A percentile compares a stretch with the other conserved stretches of the same genome.
phyloP scores from a whole-genome alignment of 331 rosid species.

The Cydonia oblonga region DNA sequence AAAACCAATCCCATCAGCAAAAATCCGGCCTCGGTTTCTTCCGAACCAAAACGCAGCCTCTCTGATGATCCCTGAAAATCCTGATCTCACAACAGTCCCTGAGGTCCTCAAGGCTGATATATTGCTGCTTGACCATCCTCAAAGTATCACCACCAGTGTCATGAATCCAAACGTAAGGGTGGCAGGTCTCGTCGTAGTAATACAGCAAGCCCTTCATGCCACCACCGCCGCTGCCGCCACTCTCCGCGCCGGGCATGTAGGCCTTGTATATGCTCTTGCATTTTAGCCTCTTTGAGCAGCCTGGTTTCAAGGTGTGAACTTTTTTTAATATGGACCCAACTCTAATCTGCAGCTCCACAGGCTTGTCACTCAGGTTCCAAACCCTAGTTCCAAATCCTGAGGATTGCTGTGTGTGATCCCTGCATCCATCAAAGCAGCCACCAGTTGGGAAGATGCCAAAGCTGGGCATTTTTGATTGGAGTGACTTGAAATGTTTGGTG shows the following conservation, averaged over 20 bases:
- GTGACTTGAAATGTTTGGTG: conserved; percentile 15
- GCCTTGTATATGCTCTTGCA: conserved; percentile 80
- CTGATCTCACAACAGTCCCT: conserved; percentile 43
- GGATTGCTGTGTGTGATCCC: conserved; percentile 48
- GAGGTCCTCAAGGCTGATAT: conserved; percentile 43
- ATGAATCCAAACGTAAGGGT: conserved; percentile 81
- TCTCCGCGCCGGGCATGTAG: conserved; percentile 42
- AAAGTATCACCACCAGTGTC: conserved; percentile 58
- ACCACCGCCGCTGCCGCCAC: conserved; percentile 21
- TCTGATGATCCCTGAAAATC: conserved; percentile 48
- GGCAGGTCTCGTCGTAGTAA: conserved; percentile 73
- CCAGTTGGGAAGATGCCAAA: conserved; percentile 37
- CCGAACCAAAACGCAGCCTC: conserved; percentile 35
- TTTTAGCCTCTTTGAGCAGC: conserved; percentile 71
- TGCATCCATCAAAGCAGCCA: conserved; percentile 71
- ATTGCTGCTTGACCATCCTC: conserved; percentile 55
- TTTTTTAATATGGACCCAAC: conserved; percentile 82
- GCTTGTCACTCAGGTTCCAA: conserved; percentile 76
- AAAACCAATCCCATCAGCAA: conserved; percentile 20
- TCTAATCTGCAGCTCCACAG: conserved; percentile 86
- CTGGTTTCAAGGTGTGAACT: conserved; percentile 72
- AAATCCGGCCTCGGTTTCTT: conserved; percentile 42
- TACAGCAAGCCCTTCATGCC: conserved; percentile 66
- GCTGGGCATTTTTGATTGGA: conserved; percentile 36
- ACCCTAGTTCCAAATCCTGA: conserved; percentile 75